Evolutionary conservation across 2,329 filamentous ascomycete species (phyloP).

Genomic region (Xylaria sp.): DNA sequence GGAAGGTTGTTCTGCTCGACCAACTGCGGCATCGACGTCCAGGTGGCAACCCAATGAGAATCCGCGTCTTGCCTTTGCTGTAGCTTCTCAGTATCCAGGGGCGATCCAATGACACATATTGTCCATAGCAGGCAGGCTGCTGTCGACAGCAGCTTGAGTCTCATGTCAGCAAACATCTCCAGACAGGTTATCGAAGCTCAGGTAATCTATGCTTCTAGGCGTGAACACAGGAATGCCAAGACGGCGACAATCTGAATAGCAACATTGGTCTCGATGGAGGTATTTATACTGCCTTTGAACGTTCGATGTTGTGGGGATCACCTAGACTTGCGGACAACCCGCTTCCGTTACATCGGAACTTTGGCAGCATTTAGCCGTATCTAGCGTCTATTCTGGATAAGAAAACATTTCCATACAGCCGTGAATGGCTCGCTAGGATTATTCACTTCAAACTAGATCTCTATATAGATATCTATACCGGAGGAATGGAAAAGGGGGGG

Average conservation of each 20-base stretch:
- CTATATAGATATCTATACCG: background rate
- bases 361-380: conserved; percentile 34
- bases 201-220: background rate
- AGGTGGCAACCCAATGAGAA: conserved; percentile 70
- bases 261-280: background rate
- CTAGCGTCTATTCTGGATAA: conserved; percentile 9
- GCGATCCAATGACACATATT: conserved; percentile 30
- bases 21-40: conserved; percentile 73
- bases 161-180: conserved; percentile 35
- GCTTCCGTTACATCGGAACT: conserved; percentile 20
- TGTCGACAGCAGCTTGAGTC: conserved; percentile 33
- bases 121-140: conserved; percentile 41
- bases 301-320: conserved; percentile 15
- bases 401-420: background rate
- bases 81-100: conserved; percentile 23
- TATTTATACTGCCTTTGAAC: conserved; percentile 25
- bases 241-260: background rate
- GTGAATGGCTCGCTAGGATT: background rate
- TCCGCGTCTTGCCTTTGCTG: conserved; percentile 48
- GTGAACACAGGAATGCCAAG: conserved; percentile 9
- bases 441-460: background rate
- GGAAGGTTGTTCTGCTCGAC: conserved; percentile 71
- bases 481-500: background rate
- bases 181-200: background rate
- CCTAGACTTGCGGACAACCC: conserved; percentile 22